These are phyloP conservation scores for Didymosphaeria variabile DNA, from an alignment of 2,329 filamentous ascomycete genomes.

Conservation along the genomic window DNA sequence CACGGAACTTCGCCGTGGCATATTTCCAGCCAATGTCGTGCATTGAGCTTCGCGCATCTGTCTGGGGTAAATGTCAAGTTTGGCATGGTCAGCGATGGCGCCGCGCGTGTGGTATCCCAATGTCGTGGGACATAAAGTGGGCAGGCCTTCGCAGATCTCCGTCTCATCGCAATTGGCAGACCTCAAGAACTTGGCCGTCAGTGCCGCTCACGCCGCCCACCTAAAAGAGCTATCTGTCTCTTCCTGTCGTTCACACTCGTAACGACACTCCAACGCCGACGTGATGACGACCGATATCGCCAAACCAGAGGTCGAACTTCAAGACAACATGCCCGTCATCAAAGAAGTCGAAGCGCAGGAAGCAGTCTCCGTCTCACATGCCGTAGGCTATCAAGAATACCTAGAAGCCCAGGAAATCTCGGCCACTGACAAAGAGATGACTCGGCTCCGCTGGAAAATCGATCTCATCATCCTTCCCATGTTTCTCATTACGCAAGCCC, in stretches of 20 bases:
- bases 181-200: neutral
- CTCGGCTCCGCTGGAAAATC: slow-evolving; percentile 31
- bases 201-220: neutral
- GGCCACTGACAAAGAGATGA: slow-evolving; percentile 15
- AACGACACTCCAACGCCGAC: neutral
- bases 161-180: neutral
- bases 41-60: neutral
- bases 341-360: slow-evolving; percentile 13
- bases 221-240: no score
- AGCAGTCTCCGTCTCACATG: slow-evolving; percentile 17
- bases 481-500: slow-evolving; percentile 32
- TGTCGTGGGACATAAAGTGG: neutral
- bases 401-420: slow-evolving; percentile 23
- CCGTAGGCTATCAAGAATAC: slow-evolving; percentile 31
- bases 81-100: neutral
- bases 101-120: neutral
- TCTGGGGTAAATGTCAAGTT: neutral
- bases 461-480: slow-evolving; percentile 35
- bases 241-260: neutral
- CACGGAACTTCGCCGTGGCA: neutral
- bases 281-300: slow-evolving; percentile 7
- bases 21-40: neutral
- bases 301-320: slow-evolving; percentile 3
- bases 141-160: neutral
- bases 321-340: neutral